Evolutionary conservation across 495 filamentous ascomycete genomes (phyloP), one percentile per base, ranked within the genome.

Genomic region (Tuber magnatum): DNA sequence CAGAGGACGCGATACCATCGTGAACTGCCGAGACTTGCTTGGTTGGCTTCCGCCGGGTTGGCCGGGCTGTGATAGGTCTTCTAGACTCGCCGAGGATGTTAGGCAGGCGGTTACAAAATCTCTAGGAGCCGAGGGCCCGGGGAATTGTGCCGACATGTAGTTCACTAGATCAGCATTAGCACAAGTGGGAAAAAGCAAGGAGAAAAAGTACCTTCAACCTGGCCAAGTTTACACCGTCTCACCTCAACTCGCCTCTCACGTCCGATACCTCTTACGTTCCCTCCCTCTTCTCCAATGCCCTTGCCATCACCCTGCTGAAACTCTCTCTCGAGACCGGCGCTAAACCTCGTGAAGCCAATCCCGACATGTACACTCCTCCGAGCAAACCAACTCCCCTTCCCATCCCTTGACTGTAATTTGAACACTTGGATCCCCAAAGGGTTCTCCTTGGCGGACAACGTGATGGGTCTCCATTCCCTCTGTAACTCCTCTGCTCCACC

Each of bases 331-430:
- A 86, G 75, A 0, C 85, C 84, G 1, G 87, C 73, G 76, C 87
- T 88, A 85, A 90, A 97, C 80, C 88, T 91, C 20, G 85, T 83
- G 82, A 96, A 98, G 0, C 88, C 85, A 35, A 95, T 81, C 0
- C 90, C 90, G 77, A 90, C 88, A 75, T 97, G 94, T 24, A 97
- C 86, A 79, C 92, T 97, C 41, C 93, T 86, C 73, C 95, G 84
- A 16, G 92, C 93, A 84, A 97, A 98, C 94, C 94, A 98, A 5
- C 89, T 86, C 0, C 94, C 95, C 70, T 90, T 90, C 3, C 93
- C 91, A 80, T 97, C 95, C 74, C 90, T 89, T 0, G 91, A 89
- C 0, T 85, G 83, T 40, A 95, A 85, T 82, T 96, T 97, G 84
- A 93, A 97, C 20, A 97, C 88, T 38, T 86, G 84, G 28, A 97